Conservation (phyloP, 2,329 filamentous ascomycete species). For the Zymoseptoria tritici region DNA sequence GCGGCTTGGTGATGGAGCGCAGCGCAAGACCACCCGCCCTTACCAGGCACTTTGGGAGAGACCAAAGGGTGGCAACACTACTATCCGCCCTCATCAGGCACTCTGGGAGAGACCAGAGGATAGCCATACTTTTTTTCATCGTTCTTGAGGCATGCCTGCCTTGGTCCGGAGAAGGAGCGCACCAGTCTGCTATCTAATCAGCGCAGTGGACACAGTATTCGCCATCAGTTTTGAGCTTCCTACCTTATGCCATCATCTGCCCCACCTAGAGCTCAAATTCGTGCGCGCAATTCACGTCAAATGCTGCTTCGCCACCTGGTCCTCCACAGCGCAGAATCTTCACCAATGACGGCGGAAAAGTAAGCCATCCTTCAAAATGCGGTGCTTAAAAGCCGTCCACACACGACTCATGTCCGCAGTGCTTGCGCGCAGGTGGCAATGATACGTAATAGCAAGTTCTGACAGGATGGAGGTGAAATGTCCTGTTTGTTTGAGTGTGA, state of each 20-base stretch:
- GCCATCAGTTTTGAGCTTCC: neutral
- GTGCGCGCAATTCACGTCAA: neutral
- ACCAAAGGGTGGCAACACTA: neutral
- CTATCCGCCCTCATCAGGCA: neutral
- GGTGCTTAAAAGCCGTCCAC: neutral
- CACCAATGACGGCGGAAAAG: neutral
- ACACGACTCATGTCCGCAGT: neutral
- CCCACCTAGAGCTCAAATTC: neutral
- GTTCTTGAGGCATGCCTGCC: neutral
- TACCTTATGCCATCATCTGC: neutral
- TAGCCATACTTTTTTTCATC: neutral
- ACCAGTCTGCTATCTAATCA: neutral
- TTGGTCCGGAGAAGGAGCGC: neutral
- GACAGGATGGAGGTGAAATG: neutral
- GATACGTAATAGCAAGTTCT: neutral
- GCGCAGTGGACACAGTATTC: neutral
- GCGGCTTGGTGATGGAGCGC: neutral
- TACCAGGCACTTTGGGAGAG: neutral
- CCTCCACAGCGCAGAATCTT: neutral
- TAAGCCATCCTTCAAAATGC: neutral
- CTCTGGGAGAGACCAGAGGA: neutral
- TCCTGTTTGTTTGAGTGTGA: neutral
- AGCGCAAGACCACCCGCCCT: neutral
- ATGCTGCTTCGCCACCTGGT: neutral
- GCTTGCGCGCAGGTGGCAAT: neutral